Evolutionary conservation across 208 protist species (phyloP), one percentile per base, ranked within the genome.

Genomic region (Crithidia mellificae): DNA sequence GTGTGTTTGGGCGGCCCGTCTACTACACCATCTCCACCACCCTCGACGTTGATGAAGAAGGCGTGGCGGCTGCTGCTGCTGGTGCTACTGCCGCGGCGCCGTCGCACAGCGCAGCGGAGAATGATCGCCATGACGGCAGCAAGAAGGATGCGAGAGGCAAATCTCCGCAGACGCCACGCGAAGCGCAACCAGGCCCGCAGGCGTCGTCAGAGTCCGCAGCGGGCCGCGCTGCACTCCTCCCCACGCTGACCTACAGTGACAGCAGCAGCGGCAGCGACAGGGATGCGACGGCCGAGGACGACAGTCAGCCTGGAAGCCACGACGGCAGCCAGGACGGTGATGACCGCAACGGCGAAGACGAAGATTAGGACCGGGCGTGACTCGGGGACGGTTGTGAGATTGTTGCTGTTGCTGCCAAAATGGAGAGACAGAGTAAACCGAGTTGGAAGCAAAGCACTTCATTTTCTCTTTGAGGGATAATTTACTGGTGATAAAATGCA

Each of bases 1-100:
- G 82, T 20, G 63, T 59, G 19, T 83, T 93, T 63, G 84, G 78
- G 15, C 63, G 75, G 19, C 84, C 87, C 15, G 84, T 68, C 24
- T 93, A 93, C 72, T 90, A 82, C 71, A 76, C 83, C 20, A 80
- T 76, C 25, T 72, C 80, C n/a, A 82, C 73, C 8, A 73, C 83
- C 47, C 68, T 76, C 36, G 70, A 69, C 41, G 70, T 76, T 20
- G 61, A 66, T 6, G 70, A 76, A 61, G 63, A 76, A 12, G 70
- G 70, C 20, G 50, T 70, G 6, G 8, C 47, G 8, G 43, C 50
- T 4, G 32, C 38, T 38, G 34, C 34, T 38, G 34, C 5, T 5
- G 7, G 34, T 11, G 34, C 5, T 11, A 38, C 5, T 38, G 34
- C 34, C 7, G 34, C 34, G 7, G 5, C 11, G 34, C 11, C 34